Conservation (phyloP, 306 rosid genomes). For the Arachis hypogaea region DNA sequence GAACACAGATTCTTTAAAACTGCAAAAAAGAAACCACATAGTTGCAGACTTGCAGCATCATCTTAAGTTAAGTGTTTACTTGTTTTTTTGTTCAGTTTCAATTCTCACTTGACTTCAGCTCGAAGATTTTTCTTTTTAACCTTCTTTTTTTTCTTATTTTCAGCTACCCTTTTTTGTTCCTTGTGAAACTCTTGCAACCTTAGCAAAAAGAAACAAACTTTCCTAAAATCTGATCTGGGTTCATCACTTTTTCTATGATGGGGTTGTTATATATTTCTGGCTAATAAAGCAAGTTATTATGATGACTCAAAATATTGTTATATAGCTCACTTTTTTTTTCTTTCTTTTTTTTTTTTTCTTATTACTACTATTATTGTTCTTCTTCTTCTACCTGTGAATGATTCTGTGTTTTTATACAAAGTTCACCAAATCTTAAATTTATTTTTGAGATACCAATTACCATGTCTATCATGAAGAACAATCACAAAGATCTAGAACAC, state of each 20-base stretch:
- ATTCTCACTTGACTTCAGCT: background rate
- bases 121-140: background rate
- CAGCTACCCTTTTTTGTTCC: background rate
- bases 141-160: background rate
- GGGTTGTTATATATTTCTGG: constrained; percentile 17
- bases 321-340: too few species aligned
- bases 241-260: constrained; percentile 1
- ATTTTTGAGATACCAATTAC: background rate
- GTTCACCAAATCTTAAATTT: background rate
- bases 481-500: constrained; percentile 52
- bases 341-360: background rate
- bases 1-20: background rate
- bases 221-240: constrained; percentile 27
- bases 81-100: background rate
- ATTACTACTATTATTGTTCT: background rate
- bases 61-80: too few species aligned
- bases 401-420: background rate
- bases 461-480: constrained; percentile 50
- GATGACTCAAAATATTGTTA: too few species aligned
- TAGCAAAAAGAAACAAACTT: constrained; percentile 9
- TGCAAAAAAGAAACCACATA: background rate
- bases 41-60: too few species aligned
- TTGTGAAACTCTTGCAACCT: background rate
- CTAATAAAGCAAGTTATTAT: constrained; percentile 11
- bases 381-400: background rate